phyloP scores from a whole-genome alignment of 2,329 filamentous ascomycete species.

The Arthrobotrys megalospora region DNA sequence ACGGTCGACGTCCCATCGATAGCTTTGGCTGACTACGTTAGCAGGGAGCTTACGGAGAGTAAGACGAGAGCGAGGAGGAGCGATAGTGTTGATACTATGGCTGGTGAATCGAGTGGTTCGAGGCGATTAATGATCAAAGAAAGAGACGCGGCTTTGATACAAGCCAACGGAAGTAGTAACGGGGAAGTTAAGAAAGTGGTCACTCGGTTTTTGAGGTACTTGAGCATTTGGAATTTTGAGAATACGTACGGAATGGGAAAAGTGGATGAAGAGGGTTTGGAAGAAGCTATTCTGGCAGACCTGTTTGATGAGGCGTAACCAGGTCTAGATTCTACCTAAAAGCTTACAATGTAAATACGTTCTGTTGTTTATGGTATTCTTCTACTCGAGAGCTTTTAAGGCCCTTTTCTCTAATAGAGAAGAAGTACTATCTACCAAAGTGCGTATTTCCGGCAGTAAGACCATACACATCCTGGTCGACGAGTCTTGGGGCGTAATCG shows the following conservation, averaged over 20 bases:
- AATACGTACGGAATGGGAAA: constrained; percentile 87
- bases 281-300: constrained; percentile 77
- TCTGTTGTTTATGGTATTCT: constrained; percentile 14
- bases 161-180: constrained; percentile 70
- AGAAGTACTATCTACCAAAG: no score
- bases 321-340: constrained; percentile 5
- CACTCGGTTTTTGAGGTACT: constrained; percentile 87
- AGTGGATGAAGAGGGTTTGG: constrained; percentile 77
- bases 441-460: no score
- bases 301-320: constrained; percentile 82
- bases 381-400: no score
- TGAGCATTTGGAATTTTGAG: constrained; percentile 95
- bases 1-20: constrained; percentile 54
- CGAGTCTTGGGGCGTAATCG: constrained; percentile 44
- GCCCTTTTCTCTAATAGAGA: no score
- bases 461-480: constrained; percentile 40
- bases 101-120: constrained; percentile 64
- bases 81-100: constrained; percentile 61
- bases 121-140: constrained; percentile 69
- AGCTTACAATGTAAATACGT: constrained; percentile 64
- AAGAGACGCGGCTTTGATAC: constrained; percentile 70
- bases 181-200: constrained; percentile 82
- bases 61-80: constrained; percentile 54
- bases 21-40: constrained; percentile 55
- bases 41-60: constrained; percentile 49